Evolutionary conservation across 176 grass and related monocot genomes (phyloP).

Genomic region (Hsuehochloa calcarea): DNA sequence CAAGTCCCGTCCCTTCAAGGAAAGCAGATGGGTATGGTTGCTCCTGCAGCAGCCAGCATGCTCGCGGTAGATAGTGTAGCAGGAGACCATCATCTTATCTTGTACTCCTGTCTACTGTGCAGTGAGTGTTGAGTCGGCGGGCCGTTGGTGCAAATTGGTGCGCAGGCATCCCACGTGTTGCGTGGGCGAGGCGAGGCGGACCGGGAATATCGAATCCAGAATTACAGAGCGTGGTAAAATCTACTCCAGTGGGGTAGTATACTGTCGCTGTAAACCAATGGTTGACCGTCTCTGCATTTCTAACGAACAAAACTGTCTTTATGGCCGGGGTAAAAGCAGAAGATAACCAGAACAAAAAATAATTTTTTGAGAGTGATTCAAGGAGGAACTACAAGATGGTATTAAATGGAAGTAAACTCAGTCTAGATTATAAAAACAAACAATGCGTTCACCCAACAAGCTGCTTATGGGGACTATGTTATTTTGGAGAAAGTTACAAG

Average conservation of each 20-base stretch:
- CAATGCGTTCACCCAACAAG: too few relatives aligned
- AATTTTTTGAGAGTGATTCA: too few relatives aligned
- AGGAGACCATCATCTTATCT: background rate
- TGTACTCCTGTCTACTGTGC: background rate
- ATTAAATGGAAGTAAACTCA: too few relatives aligned
- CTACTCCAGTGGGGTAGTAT: background rate
- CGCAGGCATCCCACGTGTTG: background rate
- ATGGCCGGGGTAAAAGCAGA: too few relatives aligned
- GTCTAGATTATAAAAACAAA: too few relatives aligned
- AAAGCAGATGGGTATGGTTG: background rate
- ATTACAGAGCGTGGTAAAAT: background rate
- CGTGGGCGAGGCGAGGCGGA: background rate
- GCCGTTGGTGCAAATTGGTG: background rate
- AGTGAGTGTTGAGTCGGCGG: background rate
- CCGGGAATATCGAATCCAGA: background rate
- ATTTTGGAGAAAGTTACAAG: too few relatives aligned
- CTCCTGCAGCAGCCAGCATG: too few relatives aligned
- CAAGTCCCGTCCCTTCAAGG: too few relatives aligned
- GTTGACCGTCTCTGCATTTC: background rate
- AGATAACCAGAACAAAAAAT: too few relatives aligned
- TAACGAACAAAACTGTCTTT: background rate
- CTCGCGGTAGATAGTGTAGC: background rate
- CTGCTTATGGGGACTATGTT: too few relatives aligned
- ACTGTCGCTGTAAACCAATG: background rate
- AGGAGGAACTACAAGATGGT: too few relatives aligned